Evolutionary conservation across 1,139 yeast genomes (phyloP).

Genomic region (Williopsis jadinii): DNA sequence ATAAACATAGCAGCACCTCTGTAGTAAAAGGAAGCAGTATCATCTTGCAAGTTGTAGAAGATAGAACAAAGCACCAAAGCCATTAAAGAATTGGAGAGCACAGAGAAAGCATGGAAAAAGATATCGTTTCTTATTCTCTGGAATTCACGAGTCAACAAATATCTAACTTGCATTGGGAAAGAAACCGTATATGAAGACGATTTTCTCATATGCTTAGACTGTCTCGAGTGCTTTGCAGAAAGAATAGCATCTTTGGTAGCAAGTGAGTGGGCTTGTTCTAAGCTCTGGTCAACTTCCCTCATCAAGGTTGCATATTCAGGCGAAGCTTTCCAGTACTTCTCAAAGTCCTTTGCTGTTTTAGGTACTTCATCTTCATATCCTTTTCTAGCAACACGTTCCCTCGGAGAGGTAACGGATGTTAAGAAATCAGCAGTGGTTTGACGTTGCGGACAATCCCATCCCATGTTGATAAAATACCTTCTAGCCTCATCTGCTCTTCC

Average conservation of each 20-base stretch:
- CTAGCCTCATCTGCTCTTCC: constrained; percentile 59
- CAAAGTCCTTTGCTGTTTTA: constrained; percentile 63
- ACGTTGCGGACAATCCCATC: constrained; percentile 65
- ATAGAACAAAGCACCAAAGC: constrained; percentile 69
- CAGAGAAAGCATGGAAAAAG: constrained; percentile 51
- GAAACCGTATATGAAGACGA: constrained; percentile 62
- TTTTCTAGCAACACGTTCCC: constrained; percentile 47
- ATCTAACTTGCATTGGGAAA: constrained; percentile 55
- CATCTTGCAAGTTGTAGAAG: constrained; percentile 50
- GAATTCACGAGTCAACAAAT: constrained; percentile 53
- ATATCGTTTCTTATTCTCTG: constrained; percentile 62
- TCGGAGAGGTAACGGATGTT: constrained; percentile 71
- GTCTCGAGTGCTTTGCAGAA: constrained; percentile 49
- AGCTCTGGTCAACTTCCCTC: constrained; percentile 31
- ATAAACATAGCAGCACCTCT: constrained; percentile 73
- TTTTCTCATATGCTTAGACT: constrained; percentile 37
- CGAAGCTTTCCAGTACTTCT: constrained; percentile 61
- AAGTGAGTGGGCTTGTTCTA: constrained; percentile 13
- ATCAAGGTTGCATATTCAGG: constrained; percentile 39
- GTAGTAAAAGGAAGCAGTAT: constrained; percentile 51
- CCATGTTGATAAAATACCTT: constrained; percentile 56
- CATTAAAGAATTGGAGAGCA: constrained; percentile 64
- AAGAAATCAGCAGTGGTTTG: constrained; percentile 81
- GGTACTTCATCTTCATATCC: constrained; percentile 65
- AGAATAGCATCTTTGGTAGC: constrained; percentile 26